phyloP scores from a whole-genome alignment of 2,329 filamentous ascomycete species.

The Lecanicillium sp. region DNA sequence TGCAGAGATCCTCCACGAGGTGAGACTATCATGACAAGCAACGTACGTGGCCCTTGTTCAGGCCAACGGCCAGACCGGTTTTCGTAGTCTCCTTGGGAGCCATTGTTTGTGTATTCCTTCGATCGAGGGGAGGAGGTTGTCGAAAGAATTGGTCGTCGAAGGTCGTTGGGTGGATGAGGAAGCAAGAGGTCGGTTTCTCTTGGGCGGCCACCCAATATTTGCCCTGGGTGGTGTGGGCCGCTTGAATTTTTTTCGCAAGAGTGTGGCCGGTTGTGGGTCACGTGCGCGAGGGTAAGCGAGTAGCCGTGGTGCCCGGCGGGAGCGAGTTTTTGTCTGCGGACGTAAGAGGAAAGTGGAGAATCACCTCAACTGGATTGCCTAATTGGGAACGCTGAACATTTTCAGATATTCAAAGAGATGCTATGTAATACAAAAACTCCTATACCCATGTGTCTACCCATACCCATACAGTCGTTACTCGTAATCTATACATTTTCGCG shows the following conservation, averaged over 20 bases:
- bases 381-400: not conserved
- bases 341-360: not conserved
- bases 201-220: not conserved
- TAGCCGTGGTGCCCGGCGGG: not conserved
- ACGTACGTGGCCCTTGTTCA: conserved; percentile 59
- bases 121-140: conserved; percentile 17
- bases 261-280: conserved; percentile 21
- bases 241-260: conserved; percentile 9
- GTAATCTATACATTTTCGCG: not conserved
- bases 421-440: conserved; percentile 2
- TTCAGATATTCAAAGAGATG: not conserved
- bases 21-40: conserved; percentile 45
- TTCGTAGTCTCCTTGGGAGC: conserved; percentile 50
- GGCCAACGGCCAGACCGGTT: conserved; percentile 51
- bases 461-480: conserved; percentile 1
- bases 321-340: not conserved
- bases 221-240: conserved; percentile 7
- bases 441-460: conserved; percentile 2
- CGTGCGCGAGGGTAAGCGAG: conserved; percentile 17
- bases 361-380: not conserved
- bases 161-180: conserved; percentile 22
- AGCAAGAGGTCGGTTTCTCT: conserved; percentile 7
- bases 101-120: conserved; percentile 33
- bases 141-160: conserved; percentile 16
- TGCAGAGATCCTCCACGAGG: conserved; percentile 68